Evolutionary conservation across 345 rosid genomes (phyloP).

Genomic region (Angophora floribunda): DNA sequence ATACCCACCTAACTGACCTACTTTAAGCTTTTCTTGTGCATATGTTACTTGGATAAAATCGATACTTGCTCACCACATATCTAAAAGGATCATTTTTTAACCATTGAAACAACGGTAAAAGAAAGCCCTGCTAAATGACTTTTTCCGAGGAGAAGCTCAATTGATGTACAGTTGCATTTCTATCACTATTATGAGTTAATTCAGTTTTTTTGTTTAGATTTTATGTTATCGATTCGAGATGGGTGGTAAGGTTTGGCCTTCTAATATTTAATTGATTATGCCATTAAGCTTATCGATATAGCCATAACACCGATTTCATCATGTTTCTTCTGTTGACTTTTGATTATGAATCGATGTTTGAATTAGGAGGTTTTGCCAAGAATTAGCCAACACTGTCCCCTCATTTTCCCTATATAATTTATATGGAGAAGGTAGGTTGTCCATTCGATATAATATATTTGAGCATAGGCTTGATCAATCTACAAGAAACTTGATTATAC

Average conservation of each 20-base stretch:
- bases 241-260: fast-evolving
- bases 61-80: too few species aligned
- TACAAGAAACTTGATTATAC: neutral
- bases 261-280: too few species aligned
- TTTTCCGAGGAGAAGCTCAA: neutral
- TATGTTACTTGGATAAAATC: too few species aligned
- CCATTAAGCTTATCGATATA: too few species aligned
- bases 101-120: neutral
- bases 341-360: neutral
- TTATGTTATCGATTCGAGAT: neutral
- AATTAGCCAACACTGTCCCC: neutral
- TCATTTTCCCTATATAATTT: neutral
- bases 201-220: neutral
- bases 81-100: too few species aligned
- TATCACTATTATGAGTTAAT: too few species aligned
- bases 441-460: neutral
- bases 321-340: neutral
- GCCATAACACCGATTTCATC: too few species aligned
- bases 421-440: neutral
- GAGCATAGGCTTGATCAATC: neutral
- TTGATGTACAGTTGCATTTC: neutral
- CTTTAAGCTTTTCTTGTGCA: neutral
- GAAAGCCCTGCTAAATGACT: neutral
- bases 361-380: neutral
- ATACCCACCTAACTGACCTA: too few species aligned